phyloP scores from a whole-genome alignment of 23 red algal genomes.

The Rhodosorus marinus region DNA sequence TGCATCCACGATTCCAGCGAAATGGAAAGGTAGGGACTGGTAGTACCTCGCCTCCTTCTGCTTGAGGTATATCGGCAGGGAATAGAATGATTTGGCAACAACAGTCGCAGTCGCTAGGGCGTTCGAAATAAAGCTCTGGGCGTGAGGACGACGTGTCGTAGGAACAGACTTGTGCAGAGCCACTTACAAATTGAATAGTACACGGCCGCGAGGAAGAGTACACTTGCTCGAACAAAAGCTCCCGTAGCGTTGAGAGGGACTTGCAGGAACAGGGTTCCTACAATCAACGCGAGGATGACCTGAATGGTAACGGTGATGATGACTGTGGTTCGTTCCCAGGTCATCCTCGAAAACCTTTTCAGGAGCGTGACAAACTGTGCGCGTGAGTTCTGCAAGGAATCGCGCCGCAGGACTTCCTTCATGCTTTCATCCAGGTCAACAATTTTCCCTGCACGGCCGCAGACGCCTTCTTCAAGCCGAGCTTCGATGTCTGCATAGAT shows the following conservation, averaged over 20 bases:
- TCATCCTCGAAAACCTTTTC: neutral
- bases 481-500: neutral
- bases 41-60: slow-evolving; percentile 32
- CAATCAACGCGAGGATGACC: slow-evolving; percentile 28
- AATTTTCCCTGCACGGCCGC: neutral
- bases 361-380: neutral
- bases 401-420: neutral
- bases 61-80: no score
- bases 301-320: slow-evolving; percentile 16
- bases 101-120: no score
- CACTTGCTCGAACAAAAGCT: slow-evolving; percentile 6
- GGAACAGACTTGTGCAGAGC: slow-evolving; percentile 10
- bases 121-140: no score
- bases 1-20: no score
- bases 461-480: slow-evolving; percentile 3
- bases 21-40: slow-evolving; percentile 13
- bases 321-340: slow-evolving; percentile 1
- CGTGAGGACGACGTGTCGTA: slow-evolving; percentile 31
- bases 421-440: neutral
- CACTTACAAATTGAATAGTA: slow-evolving; percentile 11
- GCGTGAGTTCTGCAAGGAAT: no score
- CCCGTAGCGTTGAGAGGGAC: slow-evolving; percentile 6
- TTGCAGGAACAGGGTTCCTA: slow-evolving; percentile 62
- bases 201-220: neutral
- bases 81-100: no score